These are phyloP conservation scores for Cladophialophora psammophila DNA, from an alignment of 2,329 filamentous ascomycete genomes.

Conservation along the genomic window DNA sequence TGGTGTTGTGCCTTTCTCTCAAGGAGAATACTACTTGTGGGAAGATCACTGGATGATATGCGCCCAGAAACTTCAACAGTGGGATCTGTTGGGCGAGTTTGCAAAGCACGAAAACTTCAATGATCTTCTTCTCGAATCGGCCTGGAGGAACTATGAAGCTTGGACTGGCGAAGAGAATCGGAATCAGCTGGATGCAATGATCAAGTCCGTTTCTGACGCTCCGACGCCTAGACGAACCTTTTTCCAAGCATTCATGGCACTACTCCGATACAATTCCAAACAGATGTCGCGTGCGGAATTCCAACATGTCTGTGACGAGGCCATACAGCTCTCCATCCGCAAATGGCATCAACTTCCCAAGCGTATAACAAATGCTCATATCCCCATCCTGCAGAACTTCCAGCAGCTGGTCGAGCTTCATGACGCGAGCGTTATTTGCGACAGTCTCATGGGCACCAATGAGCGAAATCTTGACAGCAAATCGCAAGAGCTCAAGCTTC, in stretches of 20 bases:
- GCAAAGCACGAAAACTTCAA: constrained; percentile 99
- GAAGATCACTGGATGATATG: constrained; percentile 99
- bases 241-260: constrained; percentile 97
- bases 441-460: constrained; percentile 85
- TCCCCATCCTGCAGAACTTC: constrained; percentile 95
- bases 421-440: constrained; percentile 95
- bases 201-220: constrained; percentile 97
- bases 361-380: constrained; percentile 91
- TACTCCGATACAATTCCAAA: constrained; percentile 92
- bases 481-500: constrained; percentile 91
- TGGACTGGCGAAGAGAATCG: constrained; percentile 88
- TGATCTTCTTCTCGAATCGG: constrained; percentile 91
- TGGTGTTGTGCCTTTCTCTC: constrained; percentile 93
- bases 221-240: constrained; percentile 92
- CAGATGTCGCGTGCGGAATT: constrained; percentile 82
- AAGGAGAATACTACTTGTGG: constrained; percentile 98
- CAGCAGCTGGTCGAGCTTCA: constrained; percentile 97
- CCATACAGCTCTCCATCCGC: constrained; percentile 93
- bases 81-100: constrained; percentile 97
- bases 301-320: constrained; percentile 89
- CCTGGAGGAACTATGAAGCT: constrained; percentile 93
- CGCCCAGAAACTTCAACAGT: constrained; percentile 97
- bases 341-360: constrained; percentile 99
- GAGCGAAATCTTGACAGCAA: constrained; percentile 88
- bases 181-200: constrained; percentile 87